phyloP scores from a whole-genome alignment of 208 protist genomes.

The Leishmania gerbilli region DNA sequence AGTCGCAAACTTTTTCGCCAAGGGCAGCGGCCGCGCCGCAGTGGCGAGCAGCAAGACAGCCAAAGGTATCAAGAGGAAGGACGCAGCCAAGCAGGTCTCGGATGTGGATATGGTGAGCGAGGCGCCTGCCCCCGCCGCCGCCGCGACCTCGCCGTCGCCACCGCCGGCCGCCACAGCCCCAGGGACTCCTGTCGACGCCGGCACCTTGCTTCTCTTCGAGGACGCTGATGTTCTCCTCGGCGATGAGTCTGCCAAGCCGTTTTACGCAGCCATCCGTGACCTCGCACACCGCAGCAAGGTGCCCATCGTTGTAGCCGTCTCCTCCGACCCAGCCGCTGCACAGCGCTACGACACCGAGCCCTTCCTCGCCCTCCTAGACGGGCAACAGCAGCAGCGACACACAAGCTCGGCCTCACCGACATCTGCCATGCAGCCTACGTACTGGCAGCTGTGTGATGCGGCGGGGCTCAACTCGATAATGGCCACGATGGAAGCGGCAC shows the following conservation, averaged over 20 bases:
- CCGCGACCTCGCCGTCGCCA: not conserved
- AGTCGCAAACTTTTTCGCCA: constrained; percentile 67
- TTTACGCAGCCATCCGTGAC: constrained; percentile 81
- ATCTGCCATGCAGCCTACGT: constrained; percentile 8
- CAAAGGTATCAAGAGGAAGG: not conserved
- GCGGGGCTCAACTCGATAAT: constrained; percentile 25
- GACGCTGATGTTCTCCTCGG: constrained; percentile 82
- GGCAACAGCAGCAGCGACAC: not conserved
- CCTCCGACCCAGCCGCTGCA: constrained; percentile 25
- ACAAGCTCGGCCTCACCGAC: not conserved
- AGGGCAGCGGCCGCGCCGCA: constrained; percentile 6
- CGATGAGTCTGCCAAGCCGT: constrained; percentile 61
- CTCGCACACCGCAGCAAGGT: constrained; percentile 77
- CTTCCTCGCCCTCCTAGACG: not conserved
- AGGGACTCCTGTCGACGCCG: constrained; percentile 3
- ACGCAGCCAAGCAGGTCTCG: not conserved
- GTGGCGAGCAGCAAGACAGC: constrained; percentile 3
- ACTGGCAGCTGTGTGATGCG: constrained; percentile 24
- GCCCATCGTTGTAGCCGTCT: constrained; percentile 80
- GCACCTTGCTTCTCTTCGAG: constrained; percentile 83
- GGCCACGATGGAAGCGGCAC: constrained; percentile 21
- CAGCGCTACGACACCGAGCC: constrained; percentile 33
- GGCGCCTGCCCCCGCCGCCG: not conserved
- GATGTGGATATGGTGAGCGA: not conserved
- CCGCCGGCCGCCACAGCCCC: not conserved